phyloP scores from a whole-genome alignment of 331 rosid species.

The Malus hybrid region DNA sequence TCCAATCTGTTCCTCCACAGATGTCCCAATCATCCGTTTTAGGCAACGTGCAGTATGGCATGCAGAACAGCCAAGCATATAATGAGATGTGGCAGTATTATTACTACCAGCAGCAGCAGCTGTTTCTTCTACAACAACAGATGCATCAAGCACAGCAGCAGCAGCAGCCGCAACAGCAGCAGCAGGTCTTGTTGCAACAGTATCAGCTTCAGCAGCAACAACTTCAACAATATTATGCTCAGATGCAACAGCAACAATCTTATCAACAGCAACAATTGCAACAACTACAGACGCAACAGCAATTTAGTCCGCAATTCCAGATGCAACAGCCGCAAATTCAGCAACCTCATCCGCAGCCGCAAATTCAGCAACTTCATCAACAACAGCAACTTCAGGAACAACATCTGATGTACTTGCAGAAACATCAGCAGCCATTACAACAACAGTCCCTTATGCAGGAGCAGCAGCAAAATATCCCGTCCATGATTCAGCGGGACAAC shows the following conservation, averaged over 20 bases:
- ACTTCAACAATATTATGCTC: slow-evolving; percentile 24
- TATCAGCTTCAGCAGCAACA: slow-evolving; percentile 41
- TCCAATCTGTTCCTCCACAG: slow-evolving; percentile 23
- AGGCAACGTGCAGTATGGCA: slow-evolving; percentile 35
- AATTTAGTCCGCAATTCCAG: neutral
- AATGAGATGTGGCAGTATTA: slow-evolving; percentile 78
- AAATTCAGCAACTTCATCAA: slow-evolving; percentile 16
- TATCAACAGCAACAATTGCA: slow-evolving; percentile 16
- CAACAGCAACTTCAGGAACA: slow-evolving; percentile 15
- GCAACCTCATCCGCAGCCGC: slow-evolving; percentile 1
- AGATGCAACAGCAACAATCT: slow-evolving; percentile 22
- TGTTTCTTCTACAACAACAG: slow-evolving; percentile 19
- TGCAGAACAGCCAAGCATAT: slow-evolving; percentile 54
- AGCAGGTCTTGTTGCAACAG: slow-evolving; percentile 19
- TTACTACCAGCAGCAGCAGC: slow-evolving; percentile 64
- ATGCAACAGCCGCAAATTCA: slow-evolving; percentile 16
- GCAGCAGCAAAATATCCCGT: slow-evolving; percentile 13
- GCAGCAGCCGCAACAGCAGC: slow-evolving; percentile 27
- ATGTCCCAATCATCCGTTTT: slow-evolving; percentile 32
- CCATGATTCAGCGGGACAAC: slow-evolving; percentile 9
- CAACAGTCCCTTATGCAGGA: slow-evolving; percentile 8
- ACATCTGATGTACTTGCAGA: slow-evolving; percentile 24
- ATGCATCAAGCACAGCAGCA: slow-evolving; percentile 15
- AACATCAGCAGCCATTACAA: slow-evolving; percentile 26
- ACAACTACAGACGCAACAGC: slow-evolving; percentile 1